Conservation (phyloP, 2,329 filamentous ascomycete species). For the Aspergillus oerlinghausenensis region DNA sequence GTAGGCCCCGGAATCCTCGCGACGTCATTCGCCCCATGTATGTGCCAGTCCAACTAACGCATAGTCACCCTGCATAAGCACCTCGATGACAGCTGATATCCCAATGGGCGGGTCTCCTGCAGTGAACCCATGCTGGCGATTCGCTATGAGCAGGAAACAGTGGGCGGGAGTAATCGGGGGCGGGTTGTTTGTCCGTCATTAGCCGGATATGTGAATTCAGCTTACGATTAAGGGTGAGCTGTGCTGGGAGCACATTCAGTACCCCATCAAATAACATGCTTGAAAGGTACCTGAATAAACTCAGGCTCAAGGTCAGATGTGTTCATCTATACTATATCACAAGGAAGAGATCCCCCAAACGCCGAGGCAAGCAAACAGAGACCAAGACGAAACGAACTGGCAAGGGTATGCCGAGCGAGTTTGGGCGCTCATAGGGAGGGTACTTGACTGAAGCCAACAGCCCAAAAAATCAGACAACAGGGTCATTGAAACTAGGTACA, state of each 20-base stretch:
- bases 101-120: too few relatives aligned
- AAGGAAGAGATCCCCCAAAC: constrained; percentile 22
- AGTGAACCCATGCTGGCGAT: too few relatives aligned
- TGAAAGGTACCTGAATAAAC: not conserved
- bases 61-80: too few relatives aligned
- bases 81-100: too few relatives aligned
- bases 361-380: constrained; percentile 18
- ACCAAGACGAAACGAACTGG: constrained; percentile 15
- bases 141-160: too few relatives aligned
- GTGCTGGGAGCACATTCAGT: too few relatives aligned
- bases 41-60: too few relatives aligned
- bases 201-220: not conserved
- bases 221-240: not conserved
- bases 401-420: constrained; percentile 16
- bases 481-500: constrained; percentile 10
- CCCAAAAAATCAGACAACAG: not conserved
- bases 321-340: constrained; percentile 24
- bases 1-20: too few relatives aligned
- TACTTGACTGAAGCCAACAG: not conserved
- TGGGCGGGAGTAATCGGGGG: too few relatives aligned
- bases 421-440: constrained; percentile 25
- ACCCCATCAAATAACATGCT: not conserved
- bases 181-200: too few relatives aligned
- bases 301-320: not conserved
- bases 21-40: too few relatives aligned